Base-by-base conservation (phyloP, 164 flowering plant species). In the Akebia trifoliata region DNA sequence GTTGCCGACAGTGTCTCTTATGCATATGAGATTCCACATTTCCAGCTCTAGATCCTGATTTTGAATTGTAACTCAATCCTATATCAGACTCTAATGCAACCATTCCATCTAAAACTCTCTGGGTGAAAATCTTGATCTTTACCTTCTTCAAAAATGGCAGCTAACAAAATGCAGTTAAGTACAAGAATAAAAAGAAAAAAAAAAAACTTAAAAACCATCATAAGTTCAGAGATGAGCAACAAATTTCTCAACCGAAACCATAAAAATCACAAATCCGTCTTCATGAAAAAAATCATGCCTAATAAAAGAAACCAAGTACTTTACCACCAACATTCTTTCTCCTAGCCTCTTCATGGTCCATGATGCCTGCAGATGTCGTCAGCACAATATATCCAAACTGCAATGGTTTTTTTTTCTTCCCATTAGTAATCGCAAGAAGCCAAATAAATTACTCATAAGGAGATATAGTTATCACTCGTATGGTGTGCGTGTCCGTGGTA, bases 261-360 rank as follows among this genome's bases (percentile, higher is more conserved):
- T 48, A 37, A 6, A 48, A 63, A 17, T 9, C 20, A 15, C n/a
- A 58, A 37, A 26, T 20, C 32, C 55, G 36, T 37, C 6, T 11
- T 48, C 25, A 1, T 15, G 22, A 2, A 15, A 8, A 57, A 55
- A 30, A 5, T 28, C 30, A 18, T 15, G 10, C 42, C 61, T 67
- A 79, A 22, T 79, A 79, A 49, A 79, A 79, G 75, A 79, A 79
- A 6, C 80, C 81, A 26, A 79, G 76, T 1, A 79, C 81, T 71
- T 79, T 77, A 25, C 84, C 84, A 52, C 84, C 79, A 50, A 73
- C 84, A 62, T 77, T 79, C 78, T 77, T 79, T 48, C 84, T 74
- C 57, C 84, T 72, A 8, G 81, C 84, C 59, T 74, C 84, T 61
- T 77, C 81, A 28, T 79, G 84, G 52, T 79, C 84, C 81, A 79